Evolutionary conservation across 1,284 basidiomycete species (phyloP), one percentile per base, ranked within the genome.

Genomic region (Trametes hirsuta): DNA sequence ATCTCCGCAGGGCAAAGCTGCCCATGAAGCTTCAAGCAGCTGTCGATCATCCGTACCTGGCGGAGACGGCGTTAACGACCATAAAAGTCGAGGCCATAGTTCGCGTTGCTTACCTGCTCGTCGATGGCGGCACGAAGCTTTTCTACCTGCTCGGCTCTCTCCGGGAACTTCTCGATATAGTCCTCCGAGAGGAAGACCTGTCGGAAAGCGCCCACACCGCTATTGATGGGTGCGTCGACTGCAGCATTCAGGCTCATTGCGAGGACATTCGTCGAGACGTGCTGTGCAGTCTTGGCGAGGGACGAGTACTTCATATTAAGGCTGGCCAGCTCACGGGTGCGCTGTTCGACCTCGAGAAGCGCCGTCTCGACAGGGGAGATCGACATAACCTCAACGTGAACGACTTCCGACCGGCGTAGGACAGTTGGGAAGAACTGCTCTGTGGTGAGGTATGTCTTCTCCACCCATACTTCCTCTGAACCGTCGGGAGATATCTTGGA

Each of bases 381-480:
- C 73, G 97, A 91, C 49, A 87, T 79, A 39, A 91, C 78, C 45
- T 88, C 82, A 39, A 88, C 78, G 40, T 85, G 87, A n/a, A 95
- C 79, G 34, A 98, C 86, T 71, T 98, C 95, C 5, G 94, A 95
- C 15, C 97, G 85, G 44, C 93, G 87, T 39, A 98, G 82, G 3
- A 98, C 91, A 0, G 94, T 95, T 0, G 97, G 97, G 76, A 99
- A 94, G 0, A 87, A 83, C 67, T 97, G 94, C 72, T 96, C 94
- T 2, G 93, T 94, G 0, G 86, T 93, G 68, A 90, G 85, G 63
- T 87, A 89, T 0, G 89, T 92, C 79, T 96, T 98, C 72, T 97
- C 94, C 0, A 90, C 78, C 95, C 95, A 98, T 1, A 83, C 76
- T 72, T 95, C 89, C 68, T 89, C 87, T n/a, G 78, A 77, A 21